Percentiles rank a stretch among this genome's conserved stretches.
phyloP scores from a whole-genome alignment of 2,329 filamentous ascomycete genomes.

The Trichoderma pleuroti region DNA sequence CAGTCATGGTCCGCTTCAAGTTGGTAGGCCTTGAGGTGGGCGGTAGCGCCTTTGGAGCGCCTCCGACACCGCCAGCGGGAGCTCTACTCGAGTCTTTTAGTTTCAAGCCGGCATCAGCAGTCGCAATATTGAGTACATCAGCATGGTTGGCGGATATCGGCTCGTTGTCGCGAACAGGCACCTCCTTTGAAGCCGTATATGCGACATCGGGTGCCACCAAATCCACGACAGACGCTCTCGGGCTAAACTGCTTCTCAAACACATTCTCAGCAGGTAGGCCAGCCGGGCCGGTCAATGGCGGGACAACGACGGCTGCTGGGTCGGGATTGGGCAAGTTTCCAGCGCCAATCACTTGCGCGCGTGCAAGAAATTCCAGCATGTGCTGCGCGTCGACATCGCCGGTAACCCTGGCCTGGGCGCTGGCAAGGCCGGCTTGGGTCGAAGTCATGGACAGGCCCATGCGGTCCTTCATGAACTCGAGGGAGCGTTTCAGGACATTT shows the following conservation, averaged over 20 bases:
- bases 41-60: slow-evolving; percentile 50
- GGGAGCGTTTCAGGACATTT: slow-evolving; percentile 85
- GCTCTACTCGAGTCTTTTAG: slow-evolving; percentile 51
- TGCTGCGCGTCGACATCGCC: slow-evolving; percentile 85
- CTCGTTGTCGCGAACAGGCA: slow-evolving; percentile 21
- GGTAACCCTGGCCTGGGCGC: slow-evolving; percentile 75
- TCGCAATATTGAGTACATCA: slow-evolving; percentile 19
- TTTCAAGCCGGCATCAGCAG: slow-evolving; percentile 39
- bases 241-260: slow-evolving; percentile 78
- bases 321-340: slow-evolving; percentile 56
- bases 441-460: slow-evolving; percentile 69
- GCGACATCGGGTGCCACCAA: slow-evolving; percentile 35
- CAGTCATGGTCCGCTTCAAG: slow-evolving; percentile 84
- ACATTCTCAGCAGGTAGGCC: slow-evolving; percentile 70
- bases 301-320: slow-evolving; percentile 36
- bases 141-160: slow-evolving; percentile 20
- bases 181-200: slow-evolving; percentile 32
- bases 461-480: slow-evolving; percentile 95
- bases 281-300: slow-evolving; percentile 78
- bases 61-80: slow-evolving; percentile 54
- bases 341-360: slow-evolving; percentile 72
- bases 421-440: slow-evolving; percentile 71
- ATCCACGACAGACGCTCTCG: slow-evolving; percentile 50
- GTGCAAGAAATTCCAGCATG: slow-evolving; percentile 83
- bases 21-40: slow-evolving; percentile 59